A percentile compares a stretch with the other conserved stretches of the same genome.
Conservation (phyloP, 768 basidiomycete genomes). For the Phlebiopsis flavidoalba region DNA sequence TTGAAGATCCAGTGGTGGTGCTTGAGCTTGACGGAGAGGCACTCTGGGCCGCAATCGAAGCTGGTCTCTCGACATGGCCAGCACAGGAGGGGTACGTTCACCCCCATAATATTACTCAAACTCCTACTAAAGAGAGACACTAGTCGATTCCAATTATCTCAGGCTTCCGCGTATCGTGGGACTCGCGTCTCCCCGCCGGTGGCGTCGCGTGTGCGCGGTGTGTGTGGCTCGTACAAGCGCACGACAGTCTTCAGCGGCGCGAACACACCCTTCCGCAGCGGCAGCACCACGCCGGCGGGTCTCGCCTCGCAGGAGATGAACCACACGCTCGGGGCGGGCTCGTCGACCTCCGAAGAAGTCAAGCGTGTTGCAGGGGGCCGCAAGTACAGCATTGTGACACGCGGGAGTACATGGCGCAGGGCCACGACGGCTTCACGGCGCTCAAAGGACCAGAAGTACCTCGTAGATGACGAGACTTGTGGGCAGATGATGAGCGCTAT, state of each 20-base stretch:
- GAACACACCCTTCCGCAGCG: conserved; percentile 14
- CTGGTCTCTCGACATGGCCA: conserved; percentile 70
- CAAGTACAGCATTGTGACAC: conserved; percentile 76
- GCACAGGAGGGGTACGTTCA: conserved; percentile 77
- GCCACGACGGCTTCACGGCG: conserved; percentile 76
- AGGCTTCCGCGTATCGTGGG: conserved; percentile 83
- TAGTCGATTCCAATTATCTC: conserved; percentile 86
- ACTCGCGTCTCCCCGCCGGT: conserved; percentile 67
- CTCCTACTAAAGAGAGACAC: background rate
- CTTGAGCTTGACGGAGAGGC: conserved; percentile 73
- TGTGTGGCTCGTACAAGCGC: conserved; percentile 52
- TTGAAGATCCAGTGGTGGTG: conserved; percentile 80
- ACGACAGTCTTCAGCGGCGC: conserved; percentile 13
- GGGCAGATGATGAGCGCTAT: conserved; percentile 76
- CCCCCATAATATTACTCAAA: background rate
- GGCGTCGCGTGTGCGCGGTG: conserved; percentile 36
- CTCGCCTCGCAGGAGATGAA: conserved; percentile 16
- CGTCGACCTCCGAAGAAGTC: conserved; percentile 50
- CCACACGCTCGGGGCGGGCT: background rate
- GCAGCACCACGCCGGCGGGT: conserved; percentile 16
- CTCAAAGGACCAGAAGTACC: conserved; percentile 59
- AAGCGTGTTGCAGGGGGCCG: conserved; percentile 43
- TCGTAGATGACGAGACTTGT: conserved; percentile 82
- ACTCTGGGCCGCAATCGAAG: conserved; percentile 78
- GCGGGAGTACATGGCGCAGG: conserved; percentile 77